Base-by-base conservation (phyloP, 768 basidiomycete genomes). In the Austroboletus festivus region DNA sequence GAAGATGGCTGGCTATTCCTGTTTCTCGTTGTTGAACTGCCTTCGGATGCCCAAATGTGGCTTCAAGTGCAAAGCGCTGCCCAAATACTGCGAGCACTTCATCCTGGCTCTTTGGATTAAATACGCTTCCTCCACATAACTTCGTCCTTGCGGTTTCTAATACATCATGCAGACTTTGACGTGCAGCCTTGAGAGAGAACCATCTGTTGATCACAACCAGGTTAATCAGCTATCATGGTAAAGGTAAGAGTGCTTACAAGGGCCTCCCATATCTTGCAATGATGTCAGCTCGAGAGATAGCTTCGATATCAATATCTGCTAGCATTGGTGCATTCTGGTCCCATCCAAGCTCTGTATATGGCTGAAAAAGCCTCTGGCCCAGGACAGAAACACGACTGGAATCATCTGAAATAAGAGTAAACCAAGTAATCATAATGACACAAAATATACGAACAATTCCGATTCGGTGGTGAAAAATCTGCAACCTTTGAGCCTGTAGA, bases 1-100 rank as follows among this genome's bases (percentile, higher is more conserved):
- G 56, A 7, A 57, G 31, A 33, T 56, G 54, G 13, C 42, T 52
- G 11, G 44, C 44, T 11, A 56, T 44, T 15, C 20, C 47, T 0
- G 10, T 24, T 19, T 52, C 45, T 20, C 47, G 18, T 28, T n/a
- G n/a, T n/a, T 5, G 8, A 11, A 20, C n/a, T 1, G 48, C 30
- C 11, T 44, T 37, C 19, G 38, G 37, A 20, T 39, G 42, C 24
- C 42, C 48, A 8, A 44, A 12, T 3, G 18, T 24, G 19, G 44
- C 30, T 7, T 38, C 30, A 15, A 51, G 12, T 30, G 15, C 26
- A 22, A 51, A 49, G 6, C 37, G 18, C 15, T 38, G 37, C n/a
- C 47, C 46, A 15, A 43, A 26, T 1, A 38, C 23, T n/a, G 47
- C 47, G 15, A 42, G 39, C 18, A 30, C 26, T 12, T 42, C 31